Conservation (phyloP, 2,329 filamentous ascomycete species). For the Lachnellula arida region DNA sequence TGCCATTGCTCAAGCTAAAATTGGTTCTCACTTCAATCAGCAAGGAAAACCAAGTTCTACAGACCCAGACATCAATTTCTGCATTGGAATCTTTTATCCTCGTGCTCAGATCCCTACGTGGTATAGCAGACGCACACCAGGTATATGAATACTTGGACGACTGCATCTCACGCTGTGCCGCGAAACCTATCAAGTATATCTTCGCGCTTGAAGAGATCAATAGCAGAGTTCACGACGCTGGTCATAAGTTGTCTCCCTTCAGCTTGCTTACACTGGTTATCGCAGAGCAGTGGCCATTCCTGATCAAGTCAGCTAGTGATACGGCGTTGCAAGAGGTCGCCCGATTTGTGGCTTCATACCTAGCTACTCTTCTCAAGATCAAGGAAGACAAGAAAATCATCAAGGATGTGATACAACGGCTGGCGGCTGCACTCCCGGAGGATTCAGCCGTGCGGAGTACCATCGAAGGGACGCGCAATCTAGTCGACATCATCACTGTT, state of each 20-base stretch:
- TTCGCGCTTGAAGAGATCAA: conserved; percentile 57
- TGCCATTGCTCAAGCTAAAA: conserved; percentile 48
- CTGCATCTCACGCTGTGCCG: conserved; percentile 69
- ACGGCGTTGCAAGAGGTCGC: conserved; percentile 45
- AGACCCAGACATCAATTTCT: conserved; percentile 38
- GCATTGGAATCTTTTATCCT: conserved; percentile 46
- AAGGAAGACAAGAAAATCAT: conserved; percentile 47
- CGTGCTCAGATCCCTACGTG: conserved; percentile 26
- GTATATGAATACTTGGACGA: conserved; percentile 77
- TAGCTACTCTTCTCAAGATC: conserved; percentile 49
- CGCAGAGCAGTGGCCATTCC: conserved; percentile 73
- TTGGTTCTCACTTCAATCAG: conserved; percentile 57
- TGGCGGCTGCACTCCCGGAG: conserved; percentile 37
- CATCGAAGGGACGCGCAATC: conserved; percentile 23
- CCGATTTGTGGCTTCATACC: conserved; percentile 52
- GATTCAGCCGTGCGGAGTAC: conserved; percentile 31
- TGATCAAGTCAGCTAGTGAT: conserved; percentile 46
- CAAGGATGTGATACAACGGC: conserved; percentile 39
- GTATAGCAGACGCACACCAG: conserved; percentile 34
- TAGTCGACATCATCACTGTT: conserved; percentile 25
- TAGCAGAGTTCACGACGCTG: conserved; percentile 33
- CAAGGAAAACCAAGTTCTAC: conserved; percentile 62
- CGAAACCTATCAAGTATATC: conserved; percentile 77
- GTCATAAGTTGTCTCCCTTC: conserved; percentile 35
- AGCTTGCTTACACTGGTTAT: conserved; percentile 67